Evolutionary conservation across 495 filamentous ascomycete genomes (phyloP).

Genomic region (Mytilinidion resinicola): DNA sequence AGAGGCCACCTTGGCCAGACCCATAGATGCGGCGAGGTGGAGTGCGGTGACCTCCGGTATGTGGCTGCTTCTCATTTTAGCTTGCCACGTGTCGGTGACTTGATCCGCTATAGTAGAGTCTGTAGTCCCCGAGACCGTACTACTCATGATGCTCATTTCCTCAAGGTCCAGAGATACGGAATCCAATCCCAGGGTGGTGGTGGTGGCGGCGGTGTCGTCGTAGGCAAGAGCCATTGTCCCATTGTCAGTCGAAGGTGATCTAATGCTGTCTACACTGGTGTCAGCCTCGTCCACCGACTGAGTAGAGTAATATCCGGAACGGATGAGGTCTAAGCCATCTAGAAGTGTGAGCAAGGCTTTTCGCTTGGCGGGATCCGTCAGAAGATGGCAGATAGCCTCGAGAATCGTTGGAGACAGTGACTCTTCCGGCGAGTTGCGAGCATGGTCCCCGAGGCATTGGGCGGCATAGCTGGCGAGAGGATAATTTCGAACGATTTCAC

Average conservation of each 20-base stretch:
- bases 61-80: background rate
- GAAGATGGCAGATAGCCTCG: conserved; percentile 14
- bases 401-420: conserved; percentile 8
- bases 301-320: conserved; percentile 4
- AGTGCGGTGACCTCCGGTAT: conserved; percentile 12
- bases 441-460: conserved; percentile 19
- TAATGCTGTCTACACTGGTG: background rate
- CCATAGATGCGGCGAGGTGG: conserved; percentile 21
- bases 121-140: background rate
- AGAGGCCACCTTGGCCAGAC: conserved; percentile 12
- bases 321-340: conserved; percentile 9
- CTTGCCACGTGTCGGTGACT: background rate
- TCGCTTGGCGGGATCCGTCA: conserved; percentile 6
- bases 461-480: conserved; percentile 17
- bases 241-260: background rate
- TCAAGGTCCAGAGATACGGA: background rate
- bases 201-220: background rate
- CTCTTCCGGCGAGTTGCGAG: conserved; percentile 13
- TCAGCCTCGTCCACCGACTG: background rate
- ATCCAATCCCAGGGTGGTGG: background rate
- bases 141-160: background rate
- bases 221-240: background rate
- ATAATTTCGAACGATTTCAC: conserved; percentile 4
- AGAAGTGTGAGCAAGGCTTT: conserved; percentile 12
- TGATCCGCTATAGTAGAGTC: background rate